Base-by-base conservation (phyloP, 768 basidiomycete genomes). In the Suillus bovinus region DNA sequence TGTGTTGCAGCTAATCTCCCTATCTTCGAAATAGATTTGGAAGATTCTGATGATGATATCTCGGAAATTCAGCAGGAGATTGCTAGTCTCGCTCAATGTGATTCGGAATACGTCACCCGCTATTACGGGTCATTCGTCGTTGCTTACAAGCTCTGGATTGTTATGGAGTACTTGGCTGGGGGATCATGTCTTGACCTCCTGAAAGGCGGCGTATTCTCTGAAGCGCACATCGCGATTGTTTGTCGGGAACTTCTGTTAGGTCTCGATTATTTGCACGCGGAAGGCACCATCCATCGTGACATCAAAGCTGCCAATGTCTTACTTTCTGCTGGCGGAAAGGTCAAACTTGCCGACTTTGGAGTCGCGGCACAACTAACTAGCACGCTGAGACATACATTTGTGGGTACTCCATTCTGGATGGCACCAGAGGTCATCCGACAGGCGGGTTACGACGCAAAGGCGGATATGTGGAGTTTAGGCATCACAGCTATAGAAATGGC, bases 401-500 rank as follows among this genome's bases (percentile, higher is more conserved):
- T 99, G 62, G 96, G 94, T 33, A 96, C 94, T 4, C 94, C 94
- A 2, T 96, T 94, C 72, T 96, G 94, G 94, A 96, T 96, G 95
- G 96, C 96, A 3, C 96, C 96, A 2, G 96, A 99, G 74, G 96
- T 99, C 60, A 99, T 99, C 69, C 89, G 94, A 38, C 95, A 98
- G 75, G 91, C 95, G 7, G 96, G 96, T 1, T 99, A 99, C 76
- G 95, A 98, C 71, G 84, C 87, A 2, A 94, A 95, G 76, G 96
- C 96, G 3, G 96, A 99, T 74, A 89, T 99, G 81, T 99, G 96
- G 96, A 95, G 93, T 72, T 79, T 99, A 57, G 96, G 96, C 24
- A 99, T 99, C 73, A 98, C 96, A 1, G 95, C 94, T 59, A 97
- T 98, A 56, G 96, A 98, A 80, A 90, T 99, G 89, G 96, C 96